Percentiles rank a stretch among this genome's conserved stretches.
These are phyloP conservation scores for Rhodamnia rubescens DNA, from an alignment of 345 rosid genomes.

Conservation along the genomic window DNA sequence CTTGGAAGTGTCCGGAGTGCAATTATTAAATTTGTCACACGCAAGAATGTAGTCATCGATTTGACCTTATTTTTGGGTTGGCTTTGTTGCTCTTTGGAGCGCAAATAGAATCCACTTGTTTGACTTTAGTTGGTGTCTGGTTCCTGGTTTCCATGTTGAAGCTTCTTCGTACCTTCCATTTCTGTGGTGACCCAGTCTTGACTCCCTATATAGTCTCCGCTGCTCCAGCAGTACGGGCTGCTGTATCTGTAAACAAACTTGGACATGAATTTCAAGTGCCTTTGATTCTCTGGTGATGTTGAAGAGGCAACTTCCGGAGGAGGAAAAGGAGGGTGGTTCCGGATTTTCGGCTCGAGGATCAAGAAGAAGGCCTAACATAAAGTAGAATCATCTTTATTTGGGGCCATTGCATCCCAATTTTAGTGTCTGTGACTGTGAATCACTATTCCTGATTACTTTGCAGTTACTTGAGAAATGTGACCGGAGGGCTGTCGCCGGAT, in stretches of 20 bases:
- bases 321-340: background rate
- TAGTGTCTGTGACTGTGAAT: background rate
- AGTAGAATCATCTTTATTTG: background rate
- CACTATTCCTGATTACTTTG: background rate
- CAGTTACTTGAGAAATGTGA: constrained; percentile 15
- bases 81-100: background rate
- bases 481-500: constrained; percentile 4
- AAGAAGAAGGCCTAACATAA: background rate
- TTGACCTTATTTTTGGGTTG: background rate
- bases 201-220: background rate
- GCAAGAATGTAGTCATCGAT: background rate
- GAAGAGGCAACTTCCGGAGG: constrained; percentile 5
- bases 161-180: constrained; percentile 2
- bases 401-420: background rate
- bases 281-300: background rate
- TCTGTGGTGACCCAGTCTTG: background rate
- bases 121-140: background rate
- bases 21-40: background rate
- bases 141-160: background rate
- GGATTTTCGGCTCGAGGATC: background rate
- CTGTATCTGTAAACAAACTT: background rate
- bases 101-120: background rate
- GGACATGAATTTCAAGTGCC: background rate
- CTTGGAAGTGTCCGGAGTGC: background rate
- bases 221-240: background rate